These are phyloP conservation scores for Fusarium succisae DNA, from an alignment of 2,329 filamentous ascomycete genomes.

Conservation along the genomic window DNA sequence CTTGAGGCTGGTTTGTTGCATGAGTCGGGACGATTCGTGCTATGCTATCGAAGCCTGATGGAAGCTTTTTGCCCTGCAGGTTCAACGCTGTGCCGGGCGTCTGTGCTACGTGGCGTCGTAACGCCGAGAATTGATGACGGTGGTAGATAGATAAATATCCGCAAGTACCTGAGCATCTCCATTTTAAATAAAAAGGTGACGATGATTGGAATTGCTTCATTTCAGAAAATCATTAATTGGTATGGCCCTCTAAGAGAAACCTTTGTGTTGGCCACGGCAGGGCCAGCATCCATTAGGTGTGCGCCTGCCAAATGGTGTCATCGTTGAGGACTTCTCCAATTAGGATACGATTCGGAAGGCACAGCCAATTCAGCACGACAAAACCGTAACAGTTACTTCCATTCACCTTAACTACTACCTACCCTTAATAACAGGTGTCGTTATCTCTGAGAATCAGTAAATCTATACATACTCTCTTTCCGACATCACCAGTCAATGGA, in stretches of 20 bases:
- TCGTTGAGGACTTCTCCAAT: neutral
- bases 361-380: neutral
- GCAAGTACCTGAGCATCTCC: neutral
- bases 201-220: slow-evolving; percentile 7
- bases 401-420: neutral
- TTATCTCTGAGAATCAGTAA: neutral
- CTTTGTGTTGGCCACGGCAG: neutral
- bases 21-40: slow-evolving; percentile 40
- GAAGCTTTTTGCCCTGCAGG: slow-evolving; percentile 41
- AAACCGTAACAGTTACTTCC: neutral
- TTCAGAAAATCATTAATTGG: neutral
- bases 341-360: neutral
- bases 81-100: slow-evolving; percentile 27
- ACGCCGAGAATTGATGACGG: slow-evolving; percentile 29
- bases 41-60: slow-evolving; percentile 44
- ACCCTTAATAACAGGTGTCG: neutral
- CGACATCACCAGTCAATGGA: neutral
- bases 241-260: neutral
- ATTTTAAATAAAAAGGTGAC: neutral
- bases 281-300: neutral
- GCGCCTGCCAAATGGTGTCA: neutral
- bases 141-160: neutral
- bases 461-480: neutral
- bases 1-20: slow-evolving; percentile 36
- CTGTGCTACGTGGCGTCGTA: slow-evolving; percentile 29